phyloP scores from a whole-genome alignment of 176 grass and related monocot species.

The Otatea glauca region DNA sequence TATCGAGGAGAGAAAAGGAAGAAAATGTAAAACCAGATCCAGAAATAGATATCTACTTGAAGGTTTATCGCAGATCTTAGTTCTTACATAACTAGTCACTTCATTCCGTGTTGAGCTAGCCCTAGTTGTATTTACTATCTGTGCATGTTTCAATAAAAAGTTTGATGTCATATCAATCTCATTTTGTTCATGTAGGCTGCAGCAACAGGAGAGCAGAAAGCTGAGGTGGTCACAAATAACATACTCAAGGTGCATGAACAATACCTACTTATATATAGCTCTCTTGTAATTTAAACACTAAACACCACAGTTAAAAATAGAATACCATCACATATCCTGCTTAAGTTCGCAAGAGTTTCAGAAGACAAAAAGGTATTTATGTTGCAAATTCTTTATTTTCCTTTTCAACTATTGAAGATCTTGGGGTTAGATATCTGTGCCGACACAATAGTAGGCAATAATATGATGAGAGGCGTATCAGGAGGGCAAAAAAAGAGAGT shows the following conservation, averaged over 20 bases:
- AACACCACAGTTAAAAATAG: neutral
- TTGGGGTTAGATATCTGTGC: slow-evolving; percentile 81
- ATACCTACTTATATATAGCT: neutral
- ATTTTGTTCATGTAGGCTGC: slow-evolving; percentile 53
- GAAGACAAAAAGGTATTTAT: neutral
- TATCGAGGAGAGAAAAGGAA: slow-evolving; percentile 82
- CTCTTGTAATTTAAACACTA: neutral
- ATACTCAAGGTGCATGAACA: slow-evolving; percentile 63
- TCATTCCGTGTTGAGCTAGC: neutral
- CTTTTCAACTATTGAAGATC: slow-evolving; percentile 47
- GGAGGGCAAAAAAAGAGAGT: slow-evolving; percentile 96
- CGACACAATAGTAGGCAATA: slow-evolving; percentile 77
- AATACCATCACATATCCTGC: neutral
- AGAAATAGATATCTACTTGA: slow-evolving; percentile 80
- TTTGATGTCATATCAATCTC: neutral
- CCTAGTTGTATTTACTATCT: neutral
- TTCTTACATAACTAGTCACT: neutral
- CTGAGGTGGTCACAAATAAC: slow-evolving; percentile 79
- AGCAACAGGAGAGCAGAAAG: slow-evolving; percentile 73
- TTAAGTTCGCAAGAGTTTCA: neutral
- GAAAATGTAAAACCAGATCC: slow-evolving; percentile 76
- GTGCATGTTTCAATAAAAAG: neutral
- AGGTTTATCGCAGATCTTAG: slow-evolving; percentile 48
- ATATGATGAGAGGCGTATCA: slow-evolving; percentile 86
- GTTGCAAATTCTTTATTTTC: slow-evolving; percentile 25